Evolutionary conservation across 495 filamentous ascomycete genomes (phyloP), one percentile per base, ranked within the genome.

Genomic region (Sporormia fimetaria): DNA sequence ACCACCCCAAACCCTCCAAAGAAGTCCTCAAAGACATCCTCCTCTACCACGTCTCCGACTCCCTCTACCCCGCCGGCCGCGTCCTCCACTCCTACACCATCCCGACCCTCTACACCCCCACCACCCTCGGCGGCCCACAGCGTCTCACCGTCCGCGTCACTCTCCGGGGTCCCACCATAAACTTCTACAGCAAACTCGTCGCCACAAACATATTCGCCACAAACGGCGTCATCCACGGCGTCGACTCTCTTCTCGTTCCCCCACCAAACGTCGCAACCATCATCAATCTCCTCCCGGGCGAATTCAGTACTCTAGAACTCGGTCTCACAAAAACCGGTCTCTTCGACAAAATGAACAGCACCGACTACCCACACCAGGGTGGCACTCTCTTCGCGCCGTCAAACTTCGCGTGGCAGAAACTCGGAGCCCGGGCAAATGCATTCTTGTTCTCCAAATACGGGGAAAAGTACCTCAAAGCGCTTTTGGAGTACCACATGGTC

Each of bases 161-260:
- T 24, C 49, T 75, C 10, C 67, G 66, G 31, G 78, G 76, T 16
- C 59, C 83, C 23, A 68, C 64, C 9, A 42, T 95, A 43, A 94
- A 95, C 63, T 83, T 80, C 56, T 76, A 74, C 56, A 74, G 68
- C 60, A 71, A 66, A 20, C 57, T 92, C 33, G 57, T 81, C 8
- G 68, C 65, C n/a, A 55, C 68, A 34, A 71, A 92, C 58, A 70
- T 88, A 30, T 66, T 67, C 51, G 70, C 63, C 21, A 71, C 70
- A 30, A 93, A 94, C 61, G 87, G 87, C 34, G 62, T 90, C 5
- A 73, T 93, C 56, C 86, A 94, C 65, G 76, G 69, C 39, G 57
- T 94, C 38, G 71, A 83, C 62, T 61, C 56, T 40, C 62, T 87
- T 39, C 69, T 95, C 21, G 48, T 87, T 21, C 85, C 83, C 6